phyloP scores from a whole-genome alignment of 805 yeast genomes.

The Dipodascopsis uninucleata region DNA sequence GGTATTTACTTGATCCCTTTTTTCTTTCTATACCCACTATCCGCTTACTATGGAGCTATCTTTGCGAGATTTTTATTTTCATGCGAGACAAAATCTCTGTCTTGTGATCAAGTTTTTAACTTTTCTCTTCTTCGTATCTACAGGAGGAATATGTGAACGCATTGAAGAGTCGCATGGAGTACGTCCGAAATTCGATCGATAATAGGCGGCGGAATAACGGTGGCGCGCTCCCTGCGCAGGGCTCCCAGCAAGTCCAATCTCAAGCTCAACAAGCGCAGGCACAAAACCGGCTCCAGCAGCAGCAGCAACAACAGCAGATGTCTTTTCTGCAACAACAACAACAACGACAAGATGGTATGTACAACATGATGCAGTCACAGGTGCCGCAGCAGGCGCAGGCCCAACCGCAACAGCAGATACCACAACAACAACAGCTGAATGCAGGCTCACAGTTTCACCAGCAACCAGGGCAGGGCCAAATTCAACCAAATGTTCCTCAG shows the following conservation, averaged over 20 bases:
- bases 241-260: conserved; percentile 1
- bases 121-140: background rate
- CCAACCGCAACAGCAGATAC: conserved; percentile 6
- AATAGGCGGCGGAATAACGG: background rate
- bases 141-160: conserved; percentile 24
- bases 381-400: background rate
- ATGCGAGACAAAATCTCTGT: too few relatives aligned
- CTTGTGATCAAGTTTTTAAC: too few relatives aligned
- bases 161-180: conserved; percentile 19
- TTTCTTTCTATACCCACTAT: background rate
- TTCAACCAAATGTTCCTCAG: background rate
- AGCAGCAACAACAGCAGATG: conserved; percentile 11
- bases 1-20: conserved; percentile 5
- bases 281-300: conserved; percentile 9
- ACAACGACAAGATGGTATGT: conserved; percentile 20
- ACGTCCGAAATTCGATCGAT: conserved; percentile 18
- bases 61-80: too few relatives aligned
- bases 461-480: conserved; percentile 12
- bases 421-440: conserved; percentile 18
- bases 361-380: conserved; percentile 7
- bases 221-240: background rate
- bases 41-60: background rate
- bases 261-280: conserved; percentile 1
- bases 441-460: conserved; percentile 14
- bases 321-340: conserved; percentile 7